Base-by-base conservation (phyloP, 257 asterid species). In the Buddleja alternifolia region DNA sequence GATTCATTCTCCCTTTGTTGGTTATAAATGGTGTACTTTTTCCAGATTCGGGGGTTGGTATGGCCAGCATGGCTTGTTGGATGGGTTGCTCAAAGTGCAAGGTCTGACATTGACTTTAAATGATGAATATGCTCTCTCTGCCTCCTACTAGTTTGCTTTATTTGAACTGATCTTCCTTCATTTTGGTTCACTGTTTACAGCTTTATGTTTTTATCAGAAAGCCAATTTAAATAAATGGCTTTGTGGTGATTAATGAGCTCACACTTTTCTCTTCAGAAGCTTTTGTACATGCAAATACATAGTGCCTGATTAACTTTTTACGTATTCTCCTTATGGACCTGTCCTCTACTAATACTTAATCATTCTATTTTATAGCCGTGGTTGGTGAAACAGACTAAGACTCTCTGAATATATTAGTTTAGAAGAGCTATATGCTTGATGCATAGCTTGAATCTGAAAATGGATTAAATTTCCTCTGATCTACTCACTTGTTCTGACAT, bases 21-120 rank as follows among this genome's bases (percentile, higher is more conserved):
- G 36, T 47, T 68, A 34, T 44, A 61, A 69, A 25, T 65, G 44
- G 56, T 77, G 60, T 29, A 24, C 20, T 29, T 48, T 69, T 67
- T 69, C 29, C 79, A 86, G 95, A 90, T 88, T 74, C 90, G 95
- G 10, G 94, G 86, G 52, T 81, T 84, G 23, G 94, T 85, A 57
- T 90, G 97, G 96, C 97, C 94, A 29, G 89, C 84, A 48, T 60
- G 82, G 79, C 88, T 90, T 61, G 78, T 85, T 79, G 95, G 95
- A 71, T 85, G 90, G 91, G 91, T 87, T 59, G 89, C 95, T 71
- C 89, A 87, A 71, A 87, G 95, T 66, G 95, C 91, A 76, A 85
- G 95, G 91, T 85, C 62, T 58, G 45, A 19, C 55, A 44, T 17
- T 12, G 34, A 66, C 36, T 45, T 51, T 63, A n/a, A 10, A 73